Evolutionary conservation across 2,329 filamentous ascomycete species (phyloP).

Genomic region (Apiospora aurea): DNA sequence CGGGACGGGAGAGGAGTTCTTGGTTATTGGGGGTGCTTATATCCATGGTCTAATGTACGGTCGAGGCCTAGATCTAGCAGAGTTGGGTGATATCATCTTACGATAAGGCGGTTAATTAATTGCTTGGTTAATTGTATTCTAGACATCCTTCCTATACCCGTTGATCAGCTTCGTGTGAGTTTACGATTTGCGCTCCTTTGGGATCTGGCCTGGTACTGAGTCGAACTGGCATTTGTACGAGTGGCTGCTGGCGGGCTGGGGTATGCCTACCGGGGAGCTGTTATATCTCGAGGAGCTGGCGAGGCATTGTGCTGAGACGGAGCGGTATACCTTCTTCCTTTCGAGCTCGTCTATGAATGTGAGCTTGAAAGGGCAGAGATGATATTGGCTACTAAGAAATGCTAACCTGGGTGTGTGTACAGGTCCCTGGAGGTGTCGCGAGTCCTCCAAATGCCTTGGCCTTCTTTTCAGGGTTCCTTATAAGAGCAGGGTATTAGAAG

Average conservation of each 20-base stretch:
- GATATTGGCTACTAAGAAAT: neutral
- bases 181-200: constrained; percentile 49
- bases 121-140: too few species aligned
- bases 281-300: constrained; percentile 32
- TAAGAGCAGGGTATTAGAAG: too few species aligned
- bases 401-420: neutral
- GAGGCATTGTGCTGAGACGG: constrained; percentile 22
- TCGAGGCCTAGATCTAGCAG: neutral
- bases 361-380: neutral
- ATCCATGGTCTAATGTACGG: constrained; percentile 5
- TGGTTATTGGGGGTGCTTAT: neutral
- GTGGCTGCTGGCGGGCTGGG: constrained; percentile 32
- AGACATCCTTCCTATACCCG: too few species aligned
- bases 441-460: neutral
- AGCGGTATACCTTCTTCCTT: constrained; percentile 31
- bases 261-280: constrained; percentile 34
- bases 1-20: neutral
- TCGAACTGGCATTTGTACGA: constrained; percentile 35
- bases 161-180: too few species aligned
- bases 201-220: constrained; percentile 44
- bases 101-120: too few species aligned
- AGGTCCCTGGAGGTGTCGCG: neutral
- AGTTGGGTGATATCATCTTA: neutral
- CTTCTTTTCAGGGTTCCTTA: neutral
- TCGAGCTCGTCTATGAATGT: constrained; percentile 32